Evolutionary conservation across 73 alveolate species (phyloP).

Genomic region (Breviolum minutum): DNA sequence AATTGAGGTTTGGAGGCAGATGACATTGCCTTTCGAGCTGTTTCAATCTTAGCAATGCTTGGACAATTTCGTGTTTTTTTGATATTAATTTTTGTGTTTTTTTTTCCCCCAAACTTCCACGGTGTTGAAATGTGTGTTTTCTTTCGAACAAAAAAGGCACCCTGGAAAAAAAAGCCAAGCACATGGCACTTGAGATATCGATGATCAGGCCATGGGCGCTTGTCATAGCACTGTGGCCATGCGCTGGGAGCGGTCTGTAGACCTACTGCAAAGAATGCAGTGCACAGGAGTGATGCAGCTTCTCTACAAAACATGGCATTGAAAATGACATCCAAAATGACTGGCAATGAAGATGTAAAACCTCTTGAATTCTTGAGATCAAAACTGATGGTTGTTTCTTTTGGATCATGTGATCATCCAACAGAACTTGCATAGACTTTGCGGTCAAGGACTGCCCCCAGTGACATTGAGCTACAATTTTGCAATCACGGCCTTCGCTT

Average conservation of each 20-base stretch:
- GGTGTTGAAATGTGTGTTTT: too few species aligned
- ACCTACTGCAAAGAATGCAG: constrained; percentile 45
- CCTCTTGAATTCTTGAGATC: too few species aligned
- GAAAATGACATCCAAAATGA: too few species aligned
- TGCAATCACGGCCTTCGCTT: constrained; percentile 60
- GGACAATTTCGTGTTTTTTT: too few species aligned
- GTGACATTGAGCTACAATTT: constrained; percentile 44
- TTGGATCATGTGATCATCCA: not conserved
- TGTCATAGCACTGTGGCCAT: constrained; percentile 1
- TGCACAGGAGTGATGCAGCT: not conserved
- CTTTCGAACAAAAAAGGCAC: too few species aligned
- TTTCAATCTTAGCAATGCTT: not conserved
- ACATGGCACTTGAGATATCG: not conserved
- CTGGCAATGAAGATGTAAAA: too few species aligned
- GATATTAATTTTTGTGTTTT: not conserved
- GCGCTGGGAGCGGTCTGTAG: constrained; percentile 73
- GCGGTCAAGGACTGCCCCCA: constrained; percentile 37
- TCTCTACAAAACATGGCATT: not conserved
- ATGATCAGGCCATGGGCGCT: not conserved
- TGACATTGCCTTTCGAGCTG: constrained; percentile 1
- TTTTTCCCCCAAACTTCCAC: not conserved
- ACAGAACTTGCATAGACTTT: not conserved
- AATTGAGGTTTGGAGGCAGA: not conserved
- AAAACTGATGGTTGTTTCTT: too few species aligned
- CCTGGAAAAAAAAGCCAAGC: too few species aligned